Conservation (phyloP, 148 eudicot species). For the Vaccinium vitisidaea region DNA sequence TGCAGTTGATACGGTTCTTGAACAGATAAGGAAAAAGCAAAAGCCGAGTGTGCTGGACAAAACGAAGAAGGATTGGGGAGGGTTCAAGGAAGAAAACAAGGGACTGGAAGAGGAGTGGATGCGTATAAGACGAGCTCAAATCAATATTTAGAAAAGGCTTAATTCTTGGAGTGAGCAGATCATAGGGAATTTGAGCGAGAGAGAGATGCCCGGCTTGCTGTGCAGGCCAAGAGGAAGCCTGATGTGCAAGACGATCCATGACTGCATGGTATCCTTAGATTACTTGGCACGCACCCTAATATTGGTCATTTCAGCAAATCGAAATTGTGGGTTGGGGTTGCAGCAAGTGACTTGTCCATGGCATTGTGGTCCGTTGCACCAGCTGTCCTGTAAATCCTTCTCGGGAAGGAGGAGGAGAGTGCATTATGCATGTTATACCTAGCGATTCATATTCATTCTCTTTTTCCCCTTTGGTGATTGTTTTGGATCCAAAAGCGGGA, state of each 20-base stretch:
- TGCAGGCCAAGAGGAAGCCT: conserved; percentile 68
- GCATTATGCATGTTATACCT: not conserved
- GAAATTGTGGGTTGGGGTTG: not conserved
- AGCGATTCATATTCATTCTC: not conserved
- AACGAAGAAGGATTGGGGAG: conserved; percentile 99
- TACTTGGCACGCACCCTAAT: not conserved
- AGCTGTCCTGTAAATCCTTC: not conserved
- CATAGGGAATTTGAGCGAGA: conserved; percentile 82
- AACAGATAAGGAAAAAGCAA: conserved; percentile 87
- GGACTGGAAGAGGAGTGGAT: conserved; percentile 82
- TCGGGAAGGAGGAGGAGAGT: not conserved
- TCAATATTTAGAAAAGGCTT: conserved; percentile 82
- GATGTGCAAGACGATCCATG: conserved; percentile 67
- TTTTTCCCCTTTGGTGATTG: not conserved
- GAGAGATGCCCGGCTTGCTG: conserved; percentile 80
- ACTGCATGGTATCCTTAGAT: not conserved
- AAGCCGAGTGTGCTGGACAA: conserved; percentile 93
- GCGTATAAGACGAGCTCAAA: conserved; percentile 92
- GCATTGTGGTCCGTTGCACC: not conserved
- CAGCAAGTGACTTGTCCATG: not conserved
- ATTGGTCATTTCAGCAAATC: not conserved
- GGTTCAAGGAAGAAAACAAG: conserved; percentile 80
- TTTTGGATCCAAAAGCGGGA: not conserved
- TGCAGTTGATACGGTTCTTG: conserved; percentile 86
- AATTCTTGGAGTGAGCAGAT: conserved; percentile 84